Base-by-base conservation (phyloP, 805 yeast species). In the Barnettozyma vustinii region DNA sequence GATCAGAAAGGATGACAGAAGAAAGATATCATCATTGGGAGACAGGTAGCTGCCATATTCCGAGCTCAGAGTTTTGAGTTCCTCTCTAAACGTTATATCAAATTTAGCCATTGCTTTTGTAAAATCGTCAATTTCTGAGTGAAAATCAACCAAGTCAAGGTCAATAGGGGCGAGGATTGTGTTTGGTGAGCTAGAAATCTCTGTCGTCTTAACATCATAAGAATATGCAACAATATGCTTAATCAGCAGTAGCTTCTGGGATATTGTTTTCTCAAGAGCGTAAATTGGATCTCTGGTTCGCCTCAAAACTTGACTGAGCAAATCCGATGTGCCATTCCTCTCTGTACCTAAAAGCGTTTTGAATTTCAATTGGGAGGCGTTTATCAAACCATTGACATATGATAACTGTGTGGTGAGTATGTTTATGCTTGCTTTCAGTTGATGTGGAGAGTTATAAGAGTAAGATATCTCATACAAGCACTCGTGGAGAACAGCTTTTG, bases 1-100 rank as follows among this genome's bases (percentile, higher is more conserved):
- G 62, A 76, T 67, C 21, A 77, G 48, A 56, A 76, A 77, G 0
- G 80, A 74, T 1, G 81, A 74, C 4, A 77, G 48, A 15, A 77
- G 54, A 52, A 77, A 77, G 64, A 74, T 68, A 53, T 76, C 78
- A 50, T 76, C 80, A 45, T 73, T 67, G 10, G 80, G 79, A 35
- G 70, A 59, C 7, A 74, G 54, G 25, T 65, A 56, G 39, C 66
- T 65, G 15, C 60, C 59, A 21, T 56, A 51, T 35, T 54, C 57
- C 8, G 54, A 47, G 46, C 62, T 54, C 13, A 68, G 45, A 21
- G 52, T 55, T 13, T 63, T 59, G 42, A 74, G 54, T 46, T 69
- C 68, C 23, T 63, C 60, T 45, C 70, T 65, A 41, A 68, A 63
- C 15, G 58, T 54, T 4, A 58, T 41, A 43, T 72, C 75, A 51